Conservation (phyloP, 1,284 basidiomycete genomes). For the Ganoderma boninense region DNA sequence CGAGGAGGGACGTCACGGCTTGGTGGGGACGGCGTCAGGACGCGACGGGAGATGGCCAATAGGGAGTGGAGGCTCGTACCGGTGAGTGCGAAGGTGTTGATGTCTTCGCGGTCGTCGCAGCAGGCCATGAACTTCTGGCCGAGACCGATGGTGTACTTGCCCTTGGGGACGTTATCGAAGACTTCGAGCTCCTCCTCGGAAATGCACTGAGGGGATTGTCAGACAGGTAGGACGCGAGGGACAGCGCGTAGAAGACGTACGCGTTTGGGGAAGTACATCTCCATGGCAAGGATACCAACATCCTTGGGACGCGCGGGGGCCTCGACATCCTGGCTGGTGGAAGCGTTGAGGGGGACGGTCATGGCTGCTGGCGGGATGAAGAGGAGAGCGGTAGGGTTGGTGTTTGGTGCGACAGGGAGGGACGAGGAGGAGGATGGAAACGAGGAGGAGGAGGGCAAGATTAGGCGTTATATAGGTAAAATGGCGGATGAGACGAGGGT, state of each 20-base stretch:
- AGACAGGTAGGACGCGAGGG: conserved; percentile 22
- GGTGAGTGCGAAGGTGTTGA: conserved; percentile 97
- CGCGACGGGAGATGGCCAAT: conserved; percentile 14
- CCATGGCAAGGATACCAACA: conserved; percentile 92
- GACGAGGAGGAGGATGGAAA: conserved; percentile 19
- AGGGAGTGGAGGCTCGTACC: conserved; percentile 60
- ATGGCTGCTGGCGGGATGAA: conserved; percentile 31
- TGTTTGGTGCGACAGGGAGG: conserved; percentile 24
- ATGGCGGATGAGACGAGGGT: conserved; percentile 34
- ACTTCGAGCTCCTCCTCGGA: conserved; percentile 95
- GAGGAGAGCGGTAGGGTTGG: conserved; percentile 17
- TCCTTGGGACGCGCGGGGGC: conserved; percentile 77
- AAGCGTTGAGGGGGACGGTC: conserved; percentile 43
- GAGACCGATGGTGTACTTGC: conserved; percentile 99
- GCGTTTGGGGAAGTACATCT: conserved; percentile 93
- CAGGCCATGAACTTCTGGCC: conserved; percentile 99
- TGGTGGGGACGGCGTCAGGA: conserved; percentile 12
- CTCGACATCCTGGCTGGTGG: conserved; percentile 40
- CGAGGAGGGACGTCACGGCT: conserved; percentile 89
- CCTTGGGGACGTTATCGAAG: conserved; percentile 94
- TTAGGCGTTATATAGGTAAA: conserved; percentile 32
- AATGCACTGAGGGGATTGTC: conserved; percentile 70
- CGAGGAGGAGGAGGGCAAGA: conserved; percentile 9
- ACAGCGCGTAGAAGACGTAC: conserved; percentile 55
- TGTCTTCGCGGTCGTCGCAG: conserved; percentile 97